A percentile compares a stretch with the other conserved stretches of the same genome.
These are phyloP conservation scores for Calonectria ilicicola DNA, from an alignment of 2,329 filamentous ascomycete genomes.

Conservation along the genomic window DNA sequence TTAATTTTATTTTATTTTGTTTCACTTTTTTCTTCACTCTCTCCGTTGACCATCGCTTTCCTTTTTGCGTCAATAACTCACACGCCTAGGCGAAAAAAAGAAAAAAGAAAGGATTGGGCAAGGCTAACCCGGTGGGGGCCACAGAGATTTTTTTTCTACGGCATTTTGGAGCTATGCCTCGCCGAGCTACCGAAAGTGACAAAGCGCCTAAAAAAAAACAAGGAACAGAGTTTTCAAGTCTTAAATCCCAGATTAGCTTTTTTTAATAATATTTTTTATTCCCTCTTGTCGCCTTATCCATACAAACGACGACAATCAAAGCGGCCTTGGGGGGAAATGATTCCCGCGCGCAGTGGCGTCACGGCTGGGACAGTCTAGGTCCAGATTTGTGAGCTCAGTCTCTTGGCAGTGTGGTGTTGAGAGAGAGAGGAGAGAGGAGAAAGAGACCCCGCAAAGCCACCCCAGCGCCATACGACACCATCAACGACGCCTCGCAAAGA, in stretches of 20 bases:
- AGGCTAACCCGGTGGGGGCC: neutral
- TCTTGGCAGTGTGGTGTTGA: neutral
- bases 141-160: neutral
- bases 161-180: conserved; percentile 3
- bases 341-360: neutral
- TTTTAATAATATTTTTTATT: neutral
- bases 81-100: neutral
- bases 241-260: neutral
- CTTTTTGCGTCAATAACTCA: neutral
- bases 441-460: conserved; percentile 3
- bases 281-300: neutral
- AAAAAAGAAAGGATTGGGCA: neutral
- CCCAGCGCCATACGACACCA: neutral
- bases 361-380: neutral
- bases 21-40: neutral
- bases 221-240: conserved; percentile 5
- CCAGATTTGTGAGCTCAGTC: neutral
- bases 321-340: neutral
- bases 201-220: neutral
- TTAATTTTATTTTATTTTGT: neutral
- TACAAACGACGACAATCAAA: neutral
- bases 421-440: no score
- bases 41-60: neutral
- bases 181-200: conserved; percentile 2
- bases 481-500: neutral